A percentile compares a stretch with the other conserved stretches of the same genome.
Evolutionary conservation across 2,329 filamentous ascomycete species (phyloP).

Genomic region (Leptoxyphium fumago): DNA sequence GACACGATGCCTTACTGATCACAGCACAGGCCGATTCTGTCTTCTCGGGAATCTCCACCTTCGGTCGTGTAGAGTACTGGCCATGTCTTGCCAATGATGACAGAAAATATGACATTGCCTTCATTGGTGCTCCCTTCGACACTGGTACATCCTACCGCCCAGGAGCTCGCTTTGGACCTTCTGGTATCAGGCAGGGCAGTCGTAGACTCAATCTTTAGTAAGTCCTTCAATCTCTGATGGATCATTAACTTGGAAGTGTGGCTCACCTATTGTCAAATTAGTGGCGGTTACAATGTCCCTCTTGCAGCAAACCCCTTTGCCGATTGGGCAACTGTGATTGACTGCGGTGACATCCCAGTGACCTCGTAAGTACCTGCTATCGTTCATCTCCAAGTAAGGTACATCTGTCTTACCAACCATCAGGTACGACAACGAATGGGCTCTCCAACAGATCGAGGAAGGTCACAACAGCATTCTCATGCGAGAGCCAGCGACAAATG

Average conservation of each 20-base stretch:
- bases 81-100: conserved; percentile 58
- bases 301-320: conserved; percentile 67
- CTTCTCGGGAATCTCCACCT: conserved; percentile 78
- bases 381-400: background rate
- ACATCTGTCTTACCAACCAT: background rate
- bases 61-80: conserved; percentile 63
- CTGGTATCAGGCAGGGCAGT: conserved; percentile 74
- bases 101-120: conserved; percentile 70
- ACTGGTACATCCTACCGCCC: conserved; percentile 76
- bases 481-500: conserved; percentile 54
- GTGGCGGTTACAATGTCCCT: conserved; percentile 77
- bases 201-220: conserved; percentile 78
- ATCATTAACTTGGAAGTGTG: conserved; percentile 16
- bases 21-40: conserved; percentile 59
- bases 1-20: conserved; percentile 1
- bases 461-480: conserved; percentile 65
- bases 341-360: conserved; percentile 74
- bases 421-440: conserved; percentile 70
- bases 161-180: conserved; percentile 71
- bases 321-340: conserved; percentile 64
- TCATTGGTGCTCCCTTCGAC: conserved; percentile 73
- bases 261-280: conserved; percentile 41
- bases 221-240: conserved; percentile 23
- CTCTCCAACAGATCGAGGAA: conserved; percentile 72
- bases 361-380: conserved; percentile 47